Percentiles rank a stretch among this genome's conserved stretches.
Evolutionary conservation across 208 protist genomes (phyloP).

Genomic region (Acanthamoeba lugdunensis): DNA sequence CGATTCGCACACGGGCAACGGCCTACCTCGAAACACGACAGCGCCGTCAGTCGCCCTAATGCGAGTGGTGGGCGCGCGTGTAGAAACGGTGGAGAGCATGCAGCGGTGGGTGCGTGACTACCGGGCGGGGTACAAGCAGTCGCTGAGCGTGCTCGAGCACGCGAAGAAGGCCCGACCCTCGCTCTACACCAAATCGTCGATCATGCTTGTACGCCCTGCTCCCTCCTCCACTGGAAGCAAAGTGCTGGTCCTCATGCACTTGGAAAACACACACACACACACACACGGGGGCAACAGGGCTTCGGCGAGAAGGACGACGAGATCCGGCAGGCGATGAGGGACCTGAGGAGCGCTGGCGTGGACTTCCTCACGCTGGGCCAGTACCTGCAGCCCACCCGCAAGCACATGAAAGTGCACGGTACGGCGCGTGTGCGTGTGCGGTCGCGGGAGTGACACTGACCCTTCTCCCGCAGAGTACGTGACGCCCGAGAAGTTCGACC

Average conservation of each 20-base stretch:
- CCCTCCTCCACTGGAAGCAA: neutral
- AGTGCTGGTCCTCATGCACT: neutral
- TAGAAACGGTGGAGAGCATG: slow-evolving; percentile 76
- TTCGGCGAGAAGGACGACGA: slow-evolving; percentile 95
- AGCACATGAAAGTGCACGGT: slow-evolving; percentile 95
- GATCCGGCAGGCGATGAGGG: slow-evolving; percentile 94
- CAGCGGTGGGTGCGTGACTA: slow-evolving; percentile 91
- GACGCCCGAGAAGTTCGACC: slow-evolving; percentile 95
- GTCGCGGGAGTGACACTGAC: too few species aligned
- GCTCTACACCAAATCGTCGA: slow-evolving; percentile 96
- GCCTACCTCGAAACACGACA: neutral
- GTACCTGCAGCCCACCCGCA: slow-evolving; percentile 95
- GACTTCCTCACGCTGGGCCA: slow-evolving; percentile 95
- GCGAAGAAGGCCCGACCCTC: slow-evolving; percentile 85
- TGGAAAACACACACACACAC: neutral
- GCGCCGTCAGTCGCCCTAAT: neutral
- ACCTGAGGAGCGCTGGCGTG: slow-evolving; percentile 92
- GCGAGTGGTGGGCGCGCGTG: neutral
- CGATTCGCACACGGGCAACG: neutral
- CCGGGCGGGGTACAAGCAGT: slow-evolving; percentile 95
- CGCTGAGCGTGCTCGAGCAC: slow-evolving; percentile 92
- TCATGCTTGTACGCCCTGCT: slow-evolving; percentile 92
- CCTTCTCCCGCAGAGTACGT: slow-evolving; percentile 88
- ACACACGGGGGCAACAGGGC: slow-evolving; percentile 82
- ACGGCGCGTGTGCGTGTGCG: neutral